A percentile compares a stretch with the other conserved stretches of the same genome.
phyloP scores from a whole-genome alignment of 257 asterid genomes.

The Orobanche coerulescens region DNA sequence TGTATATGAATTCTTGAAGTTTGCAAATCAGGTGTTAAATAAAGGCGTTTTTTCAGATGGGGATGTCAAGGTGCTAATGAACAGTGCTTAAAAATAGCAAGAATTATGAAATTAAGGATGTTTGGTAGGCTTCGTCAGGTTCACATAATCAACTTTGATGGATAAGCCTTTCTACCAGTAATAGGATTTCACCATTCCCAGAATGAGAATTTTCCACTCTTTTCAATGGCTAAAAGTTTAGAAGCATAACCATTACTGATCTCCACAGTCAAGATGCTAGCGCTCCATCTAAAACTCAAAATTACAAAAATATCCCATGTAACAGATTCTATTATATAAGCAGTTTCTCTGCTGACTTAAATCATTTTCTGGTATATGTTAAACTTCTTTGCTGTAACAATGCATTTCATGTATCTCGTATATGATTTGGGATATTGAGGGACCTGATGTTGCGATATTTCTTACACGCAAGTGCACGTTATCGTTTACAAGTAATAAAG shows the following conservation, averaged over 20 bases:
- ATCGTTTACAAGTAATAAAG: too few species aligned
- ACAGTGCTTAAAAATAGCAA: too few species aligned
- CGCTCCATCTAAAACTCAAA: not conserved
- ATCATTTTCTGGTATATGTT: too few species aligned
- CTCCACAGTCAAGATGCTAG: slow-evolving; percentile 10
- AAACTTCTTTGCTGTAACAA: too few species aligned
- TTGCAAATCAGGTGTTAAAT: not conserved
- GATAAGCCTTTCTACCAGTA: not conserved
- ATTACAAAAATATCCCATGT: not conserved
- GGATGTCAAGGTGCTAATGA: not conserved
- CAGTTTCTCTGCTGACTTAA: not conserved
- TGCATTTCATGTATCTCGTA: too few species aligned
- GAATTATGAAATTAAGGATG: too few species aligned
- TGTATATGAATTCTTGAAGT: too few species aligned
- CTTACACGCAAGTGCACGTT: too few species aligned
- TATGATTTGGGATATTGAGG: too few species aligned
- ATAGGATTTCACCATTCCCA: not conserved
- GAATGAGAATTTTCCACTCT: slow-evolving; percentile 7
- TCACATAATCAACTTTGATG: slow-evolving; percentile 8
- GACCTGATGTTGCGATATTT: too few species aligned
- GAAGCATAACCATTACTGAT: slow-evolving; percentile 10
- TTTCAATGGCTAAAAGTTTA: slow-evolving; percentile 6
- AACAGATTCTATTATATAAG: slow-evolving; percentile 1
- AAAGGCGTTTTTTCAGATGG: not conserved
- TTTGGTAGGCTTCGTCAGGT: slow-evolving; percentile 6